Conservation (phyloP, 345 rosid species). For the Rhodamnia argentea region DNA sequence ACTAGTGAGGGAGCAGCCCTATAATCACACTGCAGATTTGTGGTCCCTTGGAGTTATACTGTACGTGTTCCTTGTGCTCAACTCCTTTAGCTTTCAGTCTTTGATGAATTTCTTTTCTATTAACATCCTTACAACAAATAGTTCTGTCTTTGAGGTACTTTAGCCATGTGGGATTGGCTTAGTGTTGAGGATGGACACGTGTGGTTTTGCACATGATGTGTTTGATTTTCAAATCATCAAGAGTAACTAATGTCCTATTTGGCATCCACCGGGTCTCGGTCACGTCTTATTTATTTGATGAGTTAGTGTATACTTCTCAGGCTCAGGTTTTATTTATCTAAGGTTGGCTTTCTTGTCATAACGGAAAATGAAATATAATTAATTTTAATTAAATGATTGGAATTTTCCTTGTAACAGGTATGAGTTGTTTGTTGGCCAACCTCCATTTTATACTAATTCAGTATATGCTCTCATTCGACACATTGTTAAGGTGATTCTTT, state of each 20-base stretch:
- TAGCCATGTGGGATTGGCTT: background rate
- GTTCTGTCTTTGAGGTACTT: background rate
- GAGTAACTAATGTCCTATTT: background rate
- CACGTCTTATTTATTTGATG: background rate
- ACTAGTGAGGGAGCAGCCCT: conserved; percentile 92
- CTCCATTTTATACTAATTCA: conserved; percentile 97
- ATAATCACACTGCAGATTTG: conserved; percentile 93
- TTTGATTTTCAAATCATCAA: background rate
- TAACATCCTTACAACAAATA: background rate
- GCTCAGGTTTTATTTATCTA: background rate
- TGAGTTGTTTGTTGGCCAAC: conserved; percentile 94
- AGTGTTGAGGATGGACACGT: background rate
- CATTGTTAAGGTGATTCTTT: conserved; percentile 69
- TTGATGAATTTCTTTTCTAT: background rate
- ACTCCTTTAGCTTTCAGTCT: background rate
- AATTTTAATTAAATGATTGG: background rate
- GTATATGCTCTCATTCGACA: conserved; percentile 95
- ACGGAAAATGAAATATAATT: background rate
- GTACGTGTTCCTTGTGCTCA: conserved; percentile 28
- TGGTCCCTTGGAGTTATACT: conserved; percentile 99
- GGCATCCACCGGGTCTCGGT: background rate
- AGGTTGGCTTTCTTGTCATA: background rate
- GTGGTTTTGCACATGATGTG: background rate
- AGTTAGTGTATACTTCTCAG: background rate
- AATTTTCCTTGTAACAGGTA: conserved; percentile 38